Evolutionary conservation across 2,329 filamentous ascomycete genomes (phyloP).

Genomic region (Zopfia rhizophila): DNA sequence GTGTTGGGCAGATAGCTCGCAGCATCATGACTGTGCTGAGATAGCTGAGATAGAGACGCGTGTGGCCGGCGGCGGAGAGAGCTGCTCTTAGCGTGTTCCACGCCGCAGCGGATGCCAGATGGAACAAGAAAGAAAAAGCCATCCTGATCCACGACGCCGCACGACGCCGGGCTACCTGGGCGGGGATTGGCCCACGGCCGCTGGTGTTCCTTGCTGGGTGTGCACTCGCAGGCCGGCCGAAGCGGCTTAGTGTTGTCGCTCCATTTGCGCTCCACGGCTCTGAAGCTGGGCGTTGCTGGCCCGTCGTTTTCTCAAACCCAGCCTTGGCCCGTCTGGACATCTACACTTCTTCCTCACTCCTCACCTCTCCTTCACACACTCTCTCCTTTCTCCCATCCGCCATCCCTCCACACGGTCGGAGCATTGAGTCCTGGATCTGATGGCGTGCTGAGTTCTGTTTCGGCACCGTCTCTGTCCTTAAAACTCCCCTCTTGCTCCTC

Average conservation of each 20-base stretch:
- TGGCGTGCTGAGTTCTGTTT: constrained; percentile 47
- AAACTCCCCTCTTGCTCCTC: constrained; percentile 50
- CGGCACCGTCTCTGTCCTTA: constrained; percentile 46
- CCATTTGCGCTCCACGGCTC: constrained; percentile 26
- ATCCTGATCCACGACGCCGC: constrained; percentile 37
- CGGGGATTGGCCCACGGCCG: constrained; percentile 31
- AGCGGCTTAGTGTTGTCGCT: constrained; percentile 16
- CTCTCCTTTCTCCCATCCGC: constrained; percentile 31
- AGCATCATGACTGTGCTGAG: too few relatives aligned
- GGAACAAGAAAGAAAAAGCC: constrained; percentile 37
- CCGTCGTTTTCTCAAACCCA: constrained; percentile 48
- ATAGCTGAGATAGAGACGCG: background rate
- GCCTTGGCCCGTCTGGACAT: constrained; percentile 44
- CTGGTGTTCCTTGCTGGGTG: constrained; percentile 42
- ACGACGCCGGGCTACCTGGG: constrained; percentile 31
- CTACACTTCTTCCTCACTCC: constrained; percentile 35
- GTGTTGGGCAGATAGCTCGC: too few relatives aligned
- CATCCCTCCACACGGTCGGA: constrained; percentile 48
- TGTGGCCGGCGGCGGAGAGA: constrained; percentile 19
- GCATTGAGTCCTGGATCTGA: constrained; percentile 52
- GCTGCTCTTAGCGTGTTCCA: constrained; percentile 43
- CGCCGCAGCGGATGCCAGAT: constrained; percentile 40
- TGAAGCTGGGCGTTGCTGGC: constrained; percentile 42
- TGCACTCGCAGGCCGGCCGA: constrained; percentile 29
- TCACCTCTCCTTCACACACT: constrained; percentile 37